phyloP scores from a whole-genome alignment of 352 stramenopile species.

The Pythium graminicola region DNA sequence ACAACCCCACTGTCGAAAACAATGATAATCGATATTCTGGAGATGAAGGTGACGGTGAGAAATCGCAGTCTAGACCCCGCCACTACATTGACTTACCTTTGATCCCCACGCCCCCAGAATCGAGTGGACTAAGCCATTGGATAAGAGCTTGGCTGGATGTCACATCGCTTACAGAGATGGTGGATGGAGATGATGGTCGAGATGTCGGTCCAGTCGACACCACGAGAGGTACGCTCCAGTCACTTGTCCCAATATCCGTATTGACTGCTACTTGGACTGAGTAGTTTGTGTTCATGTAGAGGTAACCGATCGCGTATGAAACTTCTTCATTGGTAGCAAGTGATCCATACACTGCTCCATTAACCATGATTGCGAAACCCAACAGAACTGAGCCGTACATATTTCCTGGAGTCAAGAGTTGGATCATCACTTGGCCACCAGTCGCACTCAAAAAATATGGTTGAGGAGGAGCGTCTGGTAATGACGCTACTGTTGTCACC shows the following conservation, averaged over 20 bases:
- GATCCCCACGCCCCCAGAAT: slow-evolving; percentile 40
- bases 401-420: slow-evolving; percentile 38
- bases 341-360: slow-evolving; percentile 16
- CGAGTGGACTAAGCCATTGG: slow-evolving; percentile 32
- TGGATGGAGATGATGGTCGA: slow-evolving; percentile 25
- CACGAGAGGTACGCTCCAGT: slow-evolving; percentile 22
- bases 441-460: slow-evolving; percentile 49
- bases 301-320: slow-evolving; percentile 24
- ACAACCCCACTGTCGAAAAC: slow-evolving; percentile 9
- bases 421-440: slow-evolving; percentile 38
- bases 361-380: slow-evolving; percentile 38
- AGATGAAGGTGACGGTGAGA: slow-evolving; percentile 12
- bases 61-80: neutral
- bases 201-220: slow-evolving; percentile 30
- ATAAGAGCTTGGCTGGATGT: slow-evolving; percentile 33
- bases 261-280: slow-evolving; percentile 29
- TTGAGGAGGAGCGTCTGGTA: slow-evolving; percentile 33
- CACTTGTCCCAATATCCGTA: slow-evolving; percentile 34
- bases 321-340: slow-evolving; percentile 21
- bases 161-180: slow-evolving; percentile 26
- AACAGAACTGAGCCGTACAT: slow-evolving; percentile 42
- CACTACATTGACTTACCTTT: slow-evolving; percentile 24
- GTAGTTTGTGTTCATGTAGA: slow-evolving; percentile 30
- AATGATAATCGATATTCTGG: slow-evolving; percentile 17
- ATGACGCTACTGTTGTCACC: slow-evolving; percentile 24